A percentile compares a stretch with the other conserved stretches of the same genome.
These are phyloP conservation scores for Trichophyton benhamiae DNA, from an alignment of 2,329 filamentous ascomycete species.

Conservation along the genomic window DNA sequence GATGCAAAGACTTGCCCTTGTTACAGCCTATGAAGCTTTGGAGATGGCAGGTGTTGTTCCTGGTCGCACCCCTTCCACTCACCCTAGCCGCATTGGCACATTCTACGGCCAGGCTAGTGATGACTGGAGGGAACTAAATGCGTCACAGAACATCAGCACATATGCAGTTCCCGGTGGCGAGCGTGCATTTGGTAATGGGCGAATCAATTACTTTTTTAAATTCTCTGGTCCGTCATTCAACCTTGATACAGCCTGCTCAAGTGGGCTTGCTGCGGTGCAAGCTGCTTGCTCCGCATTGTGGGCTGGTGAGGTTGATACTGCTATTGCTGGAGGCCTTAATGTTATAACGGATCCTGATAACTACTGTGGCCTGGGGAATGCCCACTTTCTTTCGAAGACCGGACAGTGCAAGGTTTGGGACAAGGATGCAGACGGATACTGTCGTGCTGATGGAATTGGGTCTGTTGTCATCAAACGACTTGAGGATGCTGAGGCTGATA, in stretches of 20 bases:
- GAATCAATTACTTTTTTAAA: constrained; percentile 13
- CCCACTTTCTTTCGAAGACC: constrained; percentile 25
- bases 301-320: constrained; percentile 11
- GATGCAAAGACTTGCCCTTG: constrained; percentile 60
- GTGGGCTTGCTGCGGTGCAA: constrained; percentile 10
- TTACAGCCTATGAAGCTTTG: constrained; percentile 67
- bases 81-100: neutral
- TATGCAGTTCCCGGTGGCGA: constrained; percentile 55
- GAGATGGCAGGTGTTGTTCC: constrained; percentile 71
- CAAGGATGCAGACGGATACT: constrained; percentile 32
- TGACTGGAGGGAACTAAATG: constrained; percentile 65
- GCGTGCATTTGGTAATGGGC: constrained; percentile 45
- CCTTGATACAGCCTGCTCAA: constrained; percentile 15
- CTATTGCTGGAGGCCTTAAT: constrained; percentile 20
- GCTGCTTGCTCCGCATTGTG: constrained; percentile 13
- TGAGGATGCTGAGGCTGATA: constrained; percentile 28
- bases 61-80: constrained; percentile 55
- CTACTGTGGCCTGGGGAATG: constrained; percentile 19
- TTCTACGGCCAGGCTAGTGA: constrained; percentile 70
- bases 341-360: constrained; percentile 16
- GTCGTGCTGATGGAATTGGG: constrained; percentile 32
- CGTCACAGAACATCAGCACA: constrained; percentile 53
- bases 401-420: constrained; percentile 23
- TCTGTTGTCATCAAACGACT: constrained; percentile 31
- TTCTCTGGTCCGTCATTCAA: constrained; percentile 11